These are phyloP conservation scores for Abrus pulchellus DNA, from an alignment of 306 rosid species.

Conservation along the genomic window DNA sequence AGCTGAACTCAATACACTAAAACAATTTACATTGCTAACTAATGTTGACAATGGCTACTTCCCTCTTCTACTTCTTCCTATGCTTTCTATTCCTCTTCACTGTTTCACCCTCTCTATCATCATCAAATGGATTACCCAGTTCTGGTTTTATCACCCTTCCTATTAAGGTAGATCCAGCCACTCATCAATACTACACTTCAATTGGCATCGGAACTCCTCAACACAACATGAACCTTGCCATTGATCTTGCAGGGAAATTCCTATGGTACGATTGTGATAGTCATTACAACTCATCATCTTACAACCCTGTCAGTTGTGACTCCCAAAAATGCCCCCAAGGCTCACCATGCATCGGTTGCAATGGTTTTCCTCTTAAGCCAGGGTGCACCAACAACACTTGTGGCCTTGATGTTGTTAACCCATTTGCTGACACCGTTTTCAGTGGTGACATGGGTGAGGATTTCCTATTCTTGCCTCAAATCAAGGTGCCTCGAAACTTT, in stretches of 20 bases:
- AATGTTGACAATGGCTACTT: slow-evolving; percentile 5
- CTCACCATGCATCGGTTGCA: neutral
- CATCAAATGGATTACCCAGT: neutral
- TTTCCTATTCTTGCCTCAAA: neutral
- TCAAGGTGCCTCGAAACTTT: neutral
- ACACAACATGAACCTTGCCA: neutral
- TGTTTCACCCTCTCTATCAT: neutral
- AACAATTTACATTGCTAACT: neutral
- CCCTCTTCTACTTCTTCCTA: neutral
- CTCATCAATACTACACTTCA: slow-evolving; percentile 34
- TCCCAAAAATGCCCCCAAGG: slow-evolving; percentile 1
- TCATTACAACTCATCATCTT: slow-evolving; percentile 28
- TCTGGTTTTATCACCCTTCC: slow-evolving; percentile 25
- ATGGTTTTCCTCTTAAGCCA: neutral
- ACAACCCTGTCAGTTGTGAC: neutral
- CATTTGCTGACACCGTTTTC: neutral
- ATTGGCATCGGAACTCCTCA: slow-evolving; percentile 43
- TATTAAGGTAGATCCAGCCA: slow-evolving; percentile 22
- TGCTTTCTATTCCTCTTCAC: neutral
- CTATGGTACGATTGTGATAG: slow-evolving; percentile 31
- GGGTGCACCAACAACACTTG: slow-evolving; percentile 33
- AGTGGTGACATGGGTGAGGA: slow-evolving; percentile 32
- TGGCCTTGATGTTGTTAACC: neutral
- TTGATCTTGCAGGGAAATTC: slow-evolving; percentile 28
- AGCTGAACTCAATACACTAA: no score